phyloP scores from a whole-genome alignment of 2,329 filamentous ascomycete species.

The Aspergillus fumigatiaffinis region DNA sequence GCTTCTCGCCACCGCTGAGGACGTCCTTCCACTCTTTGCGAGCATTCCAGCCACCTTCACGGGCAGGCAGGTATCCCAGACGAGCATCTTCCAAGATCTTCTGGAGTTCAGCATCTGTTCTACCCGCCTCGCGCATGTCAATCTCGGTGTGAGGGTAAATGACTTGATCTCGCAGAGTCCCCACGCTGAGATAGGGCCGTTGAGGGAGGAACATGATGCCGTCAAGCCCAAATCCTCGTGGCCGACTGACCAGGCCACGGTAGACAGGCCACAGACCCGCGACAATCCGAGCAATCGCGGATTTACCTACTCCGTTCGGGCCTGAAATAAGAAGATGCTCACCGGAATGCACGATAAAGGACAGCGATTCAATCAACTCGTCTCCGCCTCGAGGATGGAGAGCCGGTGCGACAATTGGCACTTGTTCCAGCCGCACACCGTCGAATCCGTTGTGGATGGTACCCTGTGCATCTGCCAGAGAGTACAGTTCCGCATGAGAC shows the following conservation, averaged over 20 bases:
- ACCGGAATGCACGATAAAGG: conserved; percentile 81
- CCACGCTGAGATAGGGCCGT: conserved; percentile 84
- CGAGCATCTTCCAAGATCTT: conserved; percentile 75
- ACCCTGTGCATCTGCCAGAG: conserved; percentile 84
- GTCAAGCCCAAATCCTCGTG: conserved; percentile 73
- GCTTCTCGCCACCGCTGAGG: conserved; percentile 94
- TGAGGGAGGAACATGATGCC: conserved; percentile 99
- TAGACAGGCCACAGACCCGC: conserved; percentile 96
- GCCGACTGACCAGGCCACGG: conserved; percentile 82
- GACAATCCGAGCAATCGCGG: conserved; percentile 77
- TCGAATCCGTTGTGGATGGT: conserved; percentile 94
- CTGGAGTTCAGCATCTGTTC: conserved; percentile 73
- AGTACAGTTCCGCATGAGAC: conserved; percentile 74
- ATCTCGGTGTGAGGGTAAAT: conserved; percentile 95
- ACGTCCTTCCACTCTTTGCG: conserved; percentile 99
- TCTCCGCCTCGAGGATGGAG: conserved; percentile 89
- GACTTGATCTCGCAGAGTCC: conserved; percentile 91
- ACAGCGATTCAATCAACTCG: conserved; percentile 81
- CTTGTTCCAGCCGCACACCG: conserved; percentile 86
- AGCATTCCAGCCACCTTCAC: conserved; percentile 95
- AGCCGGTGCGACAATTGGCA: conserved; percentile 84
- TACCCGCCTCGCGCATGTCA: conserved; percentile 82
- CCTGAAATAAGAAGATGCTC: conserved; percentile 95
- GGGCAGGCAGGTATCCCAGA: conserved; percentile 81
- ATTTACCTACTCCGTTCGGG: conserved; percentile 92